phyloP scores from a whole-genome alignment of 768 basidiomycete species.

The Boletellus ananiceps region DNA sequence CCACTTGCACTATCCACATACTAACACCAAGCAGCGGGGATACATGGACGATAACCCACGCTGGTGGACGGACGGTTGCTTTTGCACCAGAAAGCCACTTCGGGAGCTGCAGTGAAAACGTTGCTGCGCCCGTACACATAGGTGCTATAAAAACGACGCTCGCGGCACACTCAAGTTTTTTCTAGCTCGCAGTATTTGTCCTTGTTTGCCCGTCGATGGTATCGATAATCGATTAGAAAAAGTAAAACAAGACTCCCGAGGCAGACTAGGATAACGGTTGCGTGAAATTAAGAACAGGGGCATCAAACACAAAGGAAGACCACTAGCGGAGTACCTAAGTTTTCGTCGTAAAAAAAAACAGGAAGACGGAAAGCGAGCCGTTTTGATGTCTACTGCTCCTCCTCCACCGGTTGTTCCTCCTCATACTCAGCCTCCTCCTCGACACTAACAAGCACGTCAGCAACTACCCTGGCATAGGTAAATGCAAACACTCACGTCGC shows the following conservation, averaged over 20 bases:
- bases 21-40: not conserved
- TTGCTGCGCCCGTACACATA: constrained; percentile 32
- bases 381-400: constrained; percentile 45
- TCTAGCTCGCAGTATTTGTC: constrained; percentile 3
- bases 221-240: not conserved
- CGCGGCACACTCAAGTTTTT: not conserved
- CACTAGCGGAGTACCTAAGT: constrained; percentile 35
- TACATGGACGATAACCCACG: not conserved
- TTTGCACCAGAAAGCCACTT: constrained; percentile 30
- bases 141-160: constrained; percentile 17
- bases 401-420: constrained; percentile 63
- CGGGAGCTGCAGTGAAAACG: constrained; percentile 27
- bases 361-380: constrained; percentile 11
- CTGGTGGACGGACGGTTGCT: constrained; percentile 14
- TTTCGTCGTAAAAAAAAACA: constrained; percentile 29
- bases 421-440: constrained; percentile 90
- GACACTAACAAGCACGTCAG: constrained; percentile 43
- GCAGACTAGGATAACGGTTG: constrained; percentile 29
- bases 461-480: not conserved
- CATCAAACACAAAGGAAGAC: constrained; percentile 28
- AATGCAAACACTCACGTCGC: constrained; percentile 64
- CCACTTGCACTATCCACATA: not conserved
- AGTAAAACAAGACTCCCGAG: constrained; percentile 6
- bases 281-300: constrained; percentile 30
- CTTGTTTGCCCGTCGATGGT: constrained; percentile 1